These are phyloP conservation scores for Chaetomiaceae sp. DNA, from an alignment of 2,329 filamentous ascomycete species.

Conservation along the genomic window DNA sequence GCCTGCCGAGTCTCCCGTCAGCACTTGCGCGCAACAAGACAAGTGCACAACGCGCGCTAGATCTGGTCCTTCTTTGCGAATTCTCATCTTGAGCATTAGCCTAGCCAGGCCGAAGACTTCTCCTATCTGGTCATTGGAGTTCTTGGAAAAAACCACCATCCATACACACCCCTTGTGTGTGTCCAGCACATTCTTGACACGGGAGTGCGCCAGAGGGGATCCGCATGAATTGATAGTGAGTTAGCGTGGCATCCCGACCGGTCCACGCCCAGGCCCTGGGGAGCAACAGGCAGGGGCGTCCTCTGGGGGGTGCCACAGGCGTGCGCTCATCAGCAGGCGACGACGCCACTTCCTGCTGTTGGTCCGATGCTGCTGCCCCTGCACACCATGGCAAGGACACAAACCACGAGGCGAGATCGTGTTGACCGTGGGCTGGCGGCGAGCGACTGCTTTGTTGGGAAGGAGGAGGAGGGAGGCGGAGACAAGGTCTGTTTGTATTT, in stretches of 20 bases:
- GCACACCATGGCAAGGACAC: slow-evolving; percentile 17
- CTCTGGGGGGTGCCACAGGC: neutral
- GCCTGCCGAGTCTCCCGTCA: slow-evolving; percentile 13
- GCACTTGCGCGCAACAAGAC: neutral
- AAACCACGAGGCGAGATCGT: neutral
- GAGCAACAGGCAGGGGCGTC: slow-evolving; percentile 6
- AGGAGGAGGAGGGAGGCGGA: too few relatives aligned
- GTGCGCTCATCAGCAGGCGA: slow-evolving; percentile 1
- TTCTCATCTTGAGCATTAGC: neutral
- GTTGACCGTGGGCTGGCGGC: too few relatives aligned
- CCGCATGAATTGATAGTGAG: neutral
- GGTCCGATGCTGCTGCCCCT: slow-evolving; percentile 18
- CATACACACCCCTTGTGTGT: too few relatives aligned
- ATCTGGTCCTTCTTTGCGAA: slow-evolving; percentile 1
- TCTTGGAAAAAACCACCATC: too few relatives aligned
- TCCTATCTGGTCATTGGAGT: too few relatives aligned
- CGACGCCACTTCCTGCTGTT: slow-evolving; percentile 1
- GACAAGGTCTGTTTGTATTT: too few relatives aligned
- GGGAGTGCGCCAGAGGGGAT: neutral
- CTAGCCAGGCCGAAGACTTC: too few relatives aligned
- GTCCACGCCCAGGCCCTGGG: slow-evolving; percentile 13
- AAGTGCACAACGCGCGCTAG: neutral
- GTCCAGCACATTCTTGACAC: too few relatives aligned
- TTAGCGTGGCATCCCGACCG: slow-evolving; percentile 12
- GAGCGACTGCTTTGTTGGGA: too few relatives aligned